Conservation (phyloP, 2,329 filamentous ascomycete genomes). For the Aspergillus ibericus region DNA sequence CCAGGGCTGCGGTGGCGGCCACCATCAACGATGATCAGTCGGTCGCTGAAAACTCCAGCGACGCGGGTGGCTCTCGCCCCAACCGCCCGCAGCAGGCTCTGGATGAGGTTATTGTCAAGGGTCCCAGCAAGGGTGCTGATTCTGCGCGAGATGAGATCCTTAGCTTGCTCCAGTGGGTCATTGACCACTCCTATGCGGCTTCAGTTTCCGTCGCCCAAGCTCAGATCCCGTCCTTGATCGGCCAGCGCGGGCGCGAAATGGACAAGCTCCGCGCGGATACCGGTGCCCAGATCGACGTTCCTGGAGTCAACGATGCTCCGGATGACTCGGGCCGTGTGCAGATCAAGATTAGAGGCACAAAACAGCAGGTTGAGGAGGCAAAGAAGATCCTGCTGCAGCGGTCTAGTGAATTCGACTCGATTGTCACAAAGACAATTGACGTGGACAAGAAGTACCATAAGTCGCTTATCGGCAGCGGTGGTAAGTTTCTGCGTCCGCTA, state of each 20-base stretch:
- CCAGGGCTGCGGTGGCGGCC: slow-evolving; percentile 56
- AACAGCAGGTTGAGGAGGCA: slow-evolving; percentile 84
- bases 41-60: slow-evolving; percentile 67
- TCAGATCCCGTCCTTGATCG: slow-evolving; percentile 91
- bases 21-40: slow-evolving; percentile 64
- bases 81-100: slow-evolving; percentile 70
- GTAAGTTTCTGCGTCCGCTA: slow-evolving; percentile 55
- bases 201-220: slow-evolving; percentile 84
- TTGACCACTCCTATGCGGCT: slow-evolving; percentile 80
- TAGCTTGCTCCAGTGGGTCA: slow-evolving; percentile 81
- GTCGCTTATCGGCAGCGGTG: slow-evolving; percentile 82
- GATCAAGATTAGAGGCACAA: slow-evolving; percentile 89
- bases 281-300: slow-evolving; percentile 88
- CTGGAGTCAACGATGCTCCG: slow-evolving; percentile 70
- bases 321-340: slow-evolving; percentile 70
- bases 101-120: slow-evolving; percentile 88
- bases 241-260: slow-evolving; percentile 84
- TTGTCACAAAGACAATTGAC: slow-evolving; percentile 78
- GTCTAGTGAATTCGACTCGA: slow-evolving; percentile 83
- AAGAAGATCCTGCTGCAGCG: slow-evolving; percentile 89
- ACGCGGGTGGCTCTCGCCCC: slow-evolving; percentile 60
- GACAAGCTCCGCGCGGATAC: slow-evolving; percentile 83
- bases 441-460: slow-evolving; percentile 92
- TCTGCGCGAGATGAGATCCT: slow-evolving; percentile 88
- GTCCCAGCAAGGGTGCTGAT: slow-evolving; percentile 89